Evolutionary conservation across 2,329 filamentous ascomycete species (phyloP), one percentile per base, ranked within the genome.

Genomic region (Nannizziopsis barbatae): DNA sequence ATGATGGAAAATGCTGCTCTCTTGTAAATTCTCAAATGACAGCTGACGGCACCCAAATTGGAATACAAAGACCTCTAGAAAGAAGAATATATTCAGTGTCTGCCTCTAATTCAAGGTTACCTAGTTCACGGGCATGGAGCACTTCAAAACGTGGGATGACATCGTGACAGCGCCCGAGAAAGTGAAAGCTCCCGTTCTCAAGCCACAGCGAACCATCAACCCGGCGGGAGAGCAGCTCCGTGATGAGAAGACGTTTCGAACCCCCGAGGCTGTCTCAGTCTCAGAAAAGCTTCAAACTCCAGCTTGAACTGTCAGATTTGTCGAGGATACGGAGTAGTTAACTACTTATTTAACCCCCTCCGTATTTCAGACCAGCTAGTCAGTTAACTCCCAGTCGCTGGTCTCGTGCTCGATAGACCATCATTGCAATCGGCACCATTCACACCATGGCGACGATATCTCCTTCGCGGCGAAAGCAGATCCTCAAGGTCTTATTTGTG

Each of bases 401-500:
- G 31, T 2, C 12, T 36, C 5, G 17, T 12, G 15, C 2, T 14
- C 8, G 14, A 17, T 10, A 20, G 14, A 22, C n/a, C 18, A 10
- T n/a, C 17, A 14, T 9, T 11, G 10, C 6, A 9, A 14, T 30
- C 22, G 30, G 7, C n/a, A 33, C 30, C 20, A 39, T 20, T 10
- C 30, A 22, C 38, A 40, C 30, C 32, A 69, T 68, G 67, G 58
- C 63, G 50, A 61, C 65, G 9, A 63, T 72, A 38, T 58, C 69
- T 37, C 61, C 66, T 47, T 61, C 67, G 47, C 65, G 73, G 64
- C 80, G 89, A 53, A 94, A 86, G 70, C 82, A 75, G 70, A 88
- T 95, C 55, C 74, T 96, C 53, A 82, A 76, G 60, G 87, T 96
- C 58, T 79, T 96, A 54, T 89, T 95, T 66, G 75, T 92, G 53